Evolutionary conservation across 2,329 filamentous ascomycete species (phyloP).

Genomic region (Sodiomyces alkalinus): DNA sequence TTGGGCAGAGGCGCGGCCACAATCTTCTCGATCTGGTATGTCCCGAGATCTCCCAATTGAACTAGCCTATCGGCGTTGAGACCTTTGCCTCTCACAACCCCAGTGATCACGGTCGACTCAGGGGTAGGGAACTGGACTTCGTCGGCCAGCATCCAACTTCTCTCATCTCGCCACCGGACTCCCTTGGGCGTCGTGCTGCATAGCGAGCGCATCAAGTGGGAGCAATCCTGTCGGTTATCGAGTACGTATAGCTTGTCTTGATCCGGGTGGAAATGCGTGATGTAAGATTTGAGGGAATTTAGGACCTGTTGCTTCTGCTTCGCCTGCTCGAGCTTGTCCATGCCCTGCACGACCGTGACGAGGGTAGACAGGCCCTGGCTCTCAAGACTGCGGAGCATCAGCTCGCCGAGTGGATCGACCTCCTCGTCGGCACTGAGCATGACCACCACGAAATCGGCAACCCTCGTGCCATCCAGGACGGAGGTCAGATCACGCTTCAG

Average conservation of each 20-base stretch:
- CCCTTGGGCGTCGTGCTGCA: conserved; percentile 90
- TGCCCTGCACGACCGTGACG: conserved; percentile 67
- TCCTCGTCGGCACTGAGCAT: conserved; percentile 70
- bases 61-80: conserved; percentile 82
- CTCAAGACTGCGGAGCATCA: conserved; percentile 75
- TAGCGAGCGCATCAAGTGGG: conserved; percentile 78
- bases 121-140: conserved; percentile 55
- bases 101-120: conserved; percentile 58
- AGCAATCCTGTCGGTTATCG: conserved; percentile 77
- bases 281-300: conserved; percentile 76
- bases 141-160: conserved; percentile 91
- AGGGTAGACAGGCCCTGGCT: conserved; percentile 89
- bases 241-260: conserved; percentile 84
- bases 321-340: conserved; percentile 62
- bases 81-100: conserved; percentile 70
- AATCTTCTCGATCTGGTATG: conserved; percentile 85
- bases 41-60: conserved; percentile 86
- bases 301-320: conserved; percentile 67
- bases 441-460: conserved; percentile 84
- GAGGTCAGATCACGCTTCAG: conserved; percentile 58
- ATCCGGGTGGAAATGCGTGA: conserved; percentile 85
- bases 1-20: conserved; percentile 54
- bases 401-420: conserved; percentile 71
- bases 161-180: conserved; percentile 85
- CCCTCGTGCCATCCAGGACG: conserved; percentile 70